Evolutionary conservation across 1,284 basidiomycete genomes (phyloP), one percentile per base, ranked within the genome.

Genomic region (Cryptococcus sp.): DNA sequence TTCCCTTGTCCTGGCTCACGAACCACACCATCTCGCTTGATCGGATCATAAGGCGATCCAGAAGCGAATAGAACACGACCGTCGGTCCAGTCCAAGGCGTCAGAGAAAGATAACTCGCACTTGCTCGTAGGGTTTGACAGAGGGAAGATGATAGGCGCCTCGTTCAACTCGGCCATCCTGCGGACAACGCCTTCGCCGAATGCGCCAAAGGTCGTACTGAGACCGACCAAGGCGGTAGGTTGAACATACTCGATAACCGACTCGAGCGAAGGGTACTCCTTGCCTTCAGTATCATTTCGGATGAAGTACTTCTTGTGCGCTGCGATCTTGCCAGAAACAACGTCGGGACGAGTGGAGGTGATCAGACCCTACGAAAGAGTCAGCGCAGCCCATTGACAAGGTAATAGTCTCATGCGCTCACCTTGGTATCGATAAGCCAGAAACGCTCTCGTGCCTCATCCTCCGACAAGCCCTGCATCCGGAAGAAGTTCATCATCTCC

Each of bases 111-210:
- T 5, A 77, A 65, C 74, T 92, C 90, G 40, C 89, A 90, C 57
- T 93, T 85, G 49, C 84, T 82, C 48, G 91, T 88, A 29, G 94
- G 94, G 80, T 97, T 98, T 38, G 90, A 93, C n/a, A 97, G 86
- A 49, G 94, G 91, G 84, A 97, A 96, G 76, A 97, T 87, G 81
- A 96, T 94, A 25, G 94, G 93, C 22, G 67, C 61, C 37, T 61
- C 19, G 80, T 95, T 96, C 66, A 90, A 82, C 50, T 84, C 82
- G n/a, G 88, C 86, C 92, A 98, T 94, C 13, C 84, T 81, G 66
- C 85, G 81, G 61, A 97, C 85, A 54, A 93, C 87, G 13, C 83
- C 80, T 57, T 87, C 82, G 59, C 82, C 85, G 80, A 97, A 97
- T 1, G 92, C 89, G 48, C 87, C 87, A 80, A 85, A 85, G 64